Evolutionary conservation across 768 basidiomycete species (phyloP).

Genomic region (Nidula microcarpa): DNA sequence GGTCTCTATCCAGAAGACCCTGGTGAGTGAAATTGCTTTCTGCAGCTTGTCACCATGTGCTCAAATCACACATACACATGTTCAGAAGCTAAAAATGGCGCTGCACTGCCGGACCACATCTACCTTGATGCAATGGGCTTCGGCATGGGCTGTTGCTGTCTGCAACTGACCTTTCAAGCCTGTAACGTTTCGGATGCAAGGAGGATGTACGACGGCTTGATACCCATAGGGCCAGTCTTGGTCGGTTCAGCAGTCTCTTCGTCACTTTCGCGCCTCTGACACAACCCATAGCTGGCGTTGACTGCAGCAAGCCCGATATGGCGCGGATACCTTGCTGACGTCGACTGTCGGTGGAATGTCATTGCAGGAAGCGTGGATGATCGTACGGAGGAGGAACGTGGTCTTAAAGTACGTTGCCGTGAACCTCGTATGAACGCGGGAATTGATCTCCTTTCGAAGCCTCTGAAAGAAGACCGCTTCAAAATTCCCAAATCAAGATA

Average conservation of each 20-base stretch:
- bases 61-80: neutral
- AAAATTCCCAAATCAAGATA: constrained; percentile 96
- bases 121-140: constrained; percentile 99
- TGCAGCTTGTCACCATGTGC: neutral
- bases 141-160: constrained; percentile 98
- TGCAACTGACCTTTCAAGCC: constrained; percentile 97
- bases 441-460: constrained; percentile 40
- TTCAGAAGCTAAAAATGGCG: constrained; percentile 84
- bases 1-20: constrained; percentile 80
- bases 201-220: constrained; percentile 92
- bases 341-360: constrained; percentile 98
- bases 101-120: constrained; percentile 86
- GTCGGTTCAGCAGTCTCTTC: constrained; percentile 37
- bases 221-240: constrained; percentile 94
- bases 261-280: constrained; percentile 4
- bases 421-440: neutral
- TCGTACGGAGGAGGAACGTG: constrained; percentile 92
- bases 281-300: constrained; percentile 68
- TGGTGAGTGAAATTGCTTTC: constrained; percentile 41
- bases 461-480: constrained; percentile 69
- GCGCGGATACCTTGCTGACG: constrained; percentile 92
- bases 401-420: constrained; percentile 56
- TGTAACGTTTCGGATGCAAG: constrained; percentile 92
- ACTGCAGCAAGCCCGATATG: constrained; percentile 94
- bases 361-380: constrained; percentile 99